Evolutionary conservation across 345 rosid genomes (phyloP).

Genomic region (Raphanus sativus): DNA sequence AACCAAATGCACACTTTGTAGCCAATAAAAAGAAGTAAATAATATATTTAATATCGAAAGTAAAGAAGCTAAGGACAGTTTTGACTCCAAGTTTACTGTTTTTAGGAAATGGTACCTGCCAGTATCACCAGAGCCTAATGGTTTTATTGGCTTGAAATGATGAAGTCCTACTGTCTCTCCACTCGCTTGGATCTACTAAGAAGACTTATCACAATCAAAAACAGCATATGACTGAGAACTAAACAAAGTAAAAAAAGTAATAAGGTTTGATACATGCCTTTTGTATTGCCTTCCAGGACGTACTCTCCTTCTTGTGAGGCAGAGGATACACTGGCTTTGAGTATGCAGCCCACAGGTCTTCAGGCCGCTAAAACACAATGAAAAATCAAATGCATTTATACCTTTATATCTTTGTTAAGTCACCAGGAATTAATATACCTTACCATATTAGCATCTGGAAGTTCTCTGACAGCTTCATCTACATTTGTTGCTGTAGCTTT

Average conservation of each 20-base stretch:
- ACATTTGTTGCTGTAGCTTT: slow-evolving; percentile 98
- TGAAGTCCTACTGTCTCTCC: slow-evolving; percentile 76
- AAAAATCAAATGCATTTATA: slow-evolving; percentile 17
- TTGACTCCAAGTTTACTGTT: slow-evolving; percentile 2
- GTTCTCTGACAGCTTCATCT: slow-evolving; percentile 93
- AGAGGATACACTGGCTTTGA: slow-evolving; percentile 73
- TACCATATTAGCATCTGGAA: slow-evolving; percentile 99
- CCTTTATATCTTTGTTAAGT: background rate
- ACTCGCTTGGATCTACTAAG: slow-evolving; percentile 59
- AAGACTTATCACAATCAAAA: background rate
- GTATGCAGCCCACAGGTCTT: slow-evolving; percentile 90
- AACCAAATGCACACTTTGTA: slow-evolving; percentile 79
- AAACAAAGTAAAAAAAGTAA: background rate
- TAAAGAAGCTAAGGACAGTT: background rate
- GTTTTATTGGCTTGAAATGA: slow-evolving; percentile 93
- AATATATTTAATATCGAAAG: background rate
- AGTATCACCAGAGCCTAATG: slow-evolving; percentile 95
- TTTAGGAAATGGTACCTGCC: slow-evolving; percentile 77
- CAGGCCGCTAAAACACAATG: slow-evolving; percentile 69
- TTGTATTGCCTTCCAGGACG: slow-evolving; percentile 81
- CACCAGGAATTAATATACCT: slow-evolving; percentile 49
- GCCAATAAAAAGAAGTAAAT: slow-evolving; percentile 12
- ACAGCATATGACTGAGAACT: slow-evolving; percentile 14
- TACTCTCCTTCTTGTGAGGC: slow-evolving; percentile 73
- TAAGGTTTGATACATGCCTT: slow-evolving; percentile 48